Conservation (phyloP, 1,139 yeast genomes). For the Sugiyamaella pinicola region DNA sequence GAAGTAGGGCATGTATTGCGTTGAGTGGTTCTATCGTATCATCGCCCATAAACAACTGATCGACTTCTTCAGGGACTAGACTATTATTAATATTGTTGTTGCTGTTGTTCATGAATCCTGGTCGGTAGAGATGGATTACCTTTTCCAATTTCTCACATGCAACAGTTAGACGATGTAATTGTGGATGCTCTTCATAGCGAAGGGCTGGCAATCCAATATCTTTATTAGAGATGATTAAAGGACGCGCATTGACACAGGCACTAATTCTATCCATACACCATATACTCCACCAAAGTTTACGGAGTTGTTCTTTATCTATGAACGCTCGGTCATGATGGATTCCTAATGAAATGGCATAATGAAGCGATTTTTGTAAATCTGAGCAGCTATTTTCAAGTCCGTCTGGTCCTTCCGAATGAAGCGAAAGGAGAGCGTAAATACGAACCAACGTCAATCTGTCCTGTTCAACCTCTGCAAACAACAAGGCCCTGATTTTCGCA, state of each 20-base stretch:
- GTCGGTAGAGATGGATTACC: conserved; percentile 44
- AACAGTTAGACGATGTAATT: conserved; percentile 40
- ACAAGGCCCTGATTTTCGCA: conserved; percentile 46
- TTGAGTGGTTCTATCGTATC: conserved; percentile 34
- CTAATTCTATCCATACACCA: conserved; percentile 48
- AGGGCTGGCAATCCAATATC: conserved; percentile 46
- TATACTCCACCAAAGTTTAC: conserved; percentile 48
- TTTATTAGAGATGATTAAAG: conserved; percentile 43
- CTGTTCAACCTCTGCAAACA: conserved; percentile 49
- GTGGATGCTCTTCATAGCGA: conserved; percentile 31
- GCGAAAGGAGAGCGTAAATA: conserved; percentile 40
- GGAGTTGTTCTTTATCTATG: conserved; percentile 39
- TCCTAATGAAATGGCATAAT: conserved; percentile 46
- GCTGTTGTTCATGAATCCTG: conserved; percentile 27
- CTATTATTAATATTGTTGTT: conserved; percentile 12
- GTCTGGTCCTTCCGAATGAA: conserved; percentile 40
- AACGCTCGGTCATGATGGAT: conserved; percentile 45
- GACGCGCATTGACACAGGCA: conserved; percentile 46
- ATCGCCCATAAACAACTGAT: conserved; percentile 32
- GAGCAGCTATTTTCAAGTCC: conserved; percentile 48
- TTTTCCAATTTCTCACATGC: conserved; percentile 42
- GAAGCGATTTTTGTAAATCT: conserved; percentile 45
- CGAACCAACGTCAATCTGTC: conserved; percentile 47
- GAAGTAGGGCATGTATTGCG: conserved; percentile 39
- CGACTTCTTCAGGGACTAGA: conserved; percentile 32